Evolutionary conservation across 768 basidiomycete species (phyloP), one percentile per base, ranked within the genome.

Genomic region (Glaciozyma martinii): DNA sequence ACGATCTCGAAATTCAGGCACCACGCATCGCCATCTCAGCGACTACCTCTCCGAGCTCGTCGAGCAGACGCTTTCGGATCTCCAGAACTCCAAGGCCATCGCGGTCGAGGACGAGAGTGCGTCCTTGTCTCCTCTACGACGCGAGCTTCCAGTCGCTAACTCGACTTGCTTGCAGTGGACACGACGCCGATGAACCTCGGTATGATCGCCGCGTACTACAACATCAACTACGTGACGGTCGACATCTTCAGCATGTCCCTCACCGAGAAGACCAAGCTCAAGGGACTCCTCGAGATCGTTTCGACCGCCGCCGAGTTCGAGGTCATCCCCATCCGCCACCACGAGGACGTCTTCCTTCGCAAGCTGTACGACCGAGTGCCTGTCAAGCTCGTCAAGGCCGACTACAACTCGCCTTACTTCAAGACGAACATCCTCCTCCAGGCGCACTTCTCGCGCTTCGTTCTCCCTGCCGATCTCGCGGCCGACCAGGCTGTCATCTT

Each of bases 271-370:
- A 99, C 94, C 25, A 99, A 97, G 78, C 84, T 98, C 74, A 94
- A 94, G 79, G 94, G 94, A 46, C 79, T 98, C 12, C 82, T 98
- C 43, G 95, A 99, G 77, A 94, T 98, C 56, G 89, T 99, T 9
- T 90, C 93, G 0, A 95, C 93, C 0, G 94, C 95, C 0, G 88
- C 90, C 37, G 95, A 98, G 75, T 99, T 98, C 76, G 95, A 99
- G 76, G 80, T 80, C 8, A 87, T 98, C 62, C 93, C 95, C 15
- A 97, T 98, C 71, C 86, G 95, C 33, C 87, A 90, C 30, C 91
- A 94, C 77, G 95, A 98, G 78, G 79, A 80, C 58, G 57, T 74
- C 13, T 62, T 68, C n/a, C 60, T 74, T 7, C 64, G 71, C 47
- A 72, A 70, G 63, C 66, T 73, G 30, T 98, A 98, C 75, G 91